Evolutionary conservation across 306 rosid genomes (phyloP), one percentile per base, ranked within the genome.

Genomic region (Corylus americana): DNA sequence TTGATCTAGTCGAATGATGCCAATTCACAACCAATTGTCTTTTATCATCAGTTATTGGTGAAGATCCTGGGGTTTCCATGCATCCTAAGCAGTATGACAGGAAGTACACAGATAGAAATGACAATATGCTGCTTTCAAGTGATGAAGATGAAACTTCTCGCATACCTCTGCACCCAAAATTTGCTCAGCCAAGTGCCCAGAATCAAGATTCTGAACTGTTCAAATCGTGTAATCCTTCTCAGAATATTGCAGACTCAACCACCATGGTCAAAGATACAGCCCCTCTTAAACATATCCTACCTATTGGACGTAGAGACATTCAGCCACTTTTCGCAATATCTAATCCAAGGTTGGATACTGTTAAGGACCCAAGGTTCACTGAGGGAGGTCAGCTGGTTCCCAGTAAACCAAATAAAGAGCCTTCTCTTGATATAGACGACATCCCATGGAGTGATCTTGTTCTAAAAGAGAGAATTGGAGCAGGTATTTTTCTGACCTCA

Each of bases 391-490:
- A 84, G 82, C 80, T 76, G 45, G 63, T 86, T 81, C 80, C 92
- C 66, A 77, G 78, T 80, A 87, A 77, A 79, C 75, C 76, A 74
- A 75, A 90, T 82, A 90, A 84, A 55, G 91, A 90, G 76, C 73
- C 90, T 79, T 48, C 75, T 70, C 83, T 91, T 66, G 94, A 86
- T 74, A 73, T 89, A 82, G 98, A 90, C 73, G 88, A 85, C 79
- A 91, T 96, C 76, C 91, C 97, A 1, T 96, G 99, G 99, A 74
- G 62, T 73, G 98, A 91, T 75, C 96, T 96, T 82, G 82, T 75
- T 79, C 45, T 96, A 74, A 96, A 88, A 87, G 99, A 96, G 81
- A 88, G 86, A 86, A 96, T 96, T 55, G 99, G 99, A 82, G 92
- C 99, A 83, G 99, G 99, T 93, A 88, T 72, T 7, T 74, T 48